Evolutionary conservation across 148 eudicot genomes (phyloP), one percentile per base, ranked within the genome.

Genomic region (Selenicereus undatus): DNA sequence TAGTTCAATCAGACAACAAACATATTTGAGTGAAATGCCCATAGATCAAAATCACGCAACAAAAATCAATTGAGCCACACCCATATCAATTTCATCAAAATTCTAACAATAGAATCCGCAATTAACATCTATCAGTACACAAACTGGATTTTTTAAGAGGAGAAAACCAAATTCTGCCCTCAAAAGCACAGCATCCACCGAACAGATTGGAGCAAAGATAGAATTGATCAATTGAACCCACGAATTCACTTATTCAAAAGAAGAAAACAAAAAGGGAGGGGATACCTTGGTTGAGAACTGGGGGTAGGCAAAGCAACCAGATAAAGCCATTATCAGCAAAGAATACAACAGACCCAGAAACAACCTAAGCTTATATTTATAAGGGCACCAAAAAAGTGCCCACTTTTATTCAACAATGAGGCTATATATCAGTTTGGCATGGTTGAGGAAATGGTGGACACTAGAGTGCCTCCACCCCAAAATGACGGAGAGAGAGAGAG

Each of bases 311-410:
- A 85, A 83, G 88, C 91, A 87, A 85, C 83, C 78, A 79, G 90
- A 88, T 76, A 87, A 84, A 75, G 91, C 89, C 96, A 92, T 91
- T 17, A 54, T 82, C 77, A 21, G 72, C 52, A 71, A 75, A 69
- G 6, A 85, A 20, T 39, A 81, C 76, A 79, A 83, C 64, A 75
- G 3, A 79, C 39, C 76, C 62, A 84, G 79, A 73, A 66, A 39
- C 43, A 39, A 4, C 5, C 68, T 36, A 24, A 8, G 71, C 35
- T 66, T 66, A 24, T 20, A 69, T 30, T 75, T 69, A 45, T 70
- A 60, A 56, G 66, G 56, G 76, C 72, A 79, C 58, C 58, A 58
- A n/a, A 21, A 39, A 80, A 80, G 18, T 56, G 29, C 77, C 68
- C 73, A 75, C 29, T 43, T 80, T 66, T 20, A 4, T 26, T 73